Evolutionary conservation across 177 flowering plant species (phyloP).

Genomic region (Vitis hybrid): DNA sequence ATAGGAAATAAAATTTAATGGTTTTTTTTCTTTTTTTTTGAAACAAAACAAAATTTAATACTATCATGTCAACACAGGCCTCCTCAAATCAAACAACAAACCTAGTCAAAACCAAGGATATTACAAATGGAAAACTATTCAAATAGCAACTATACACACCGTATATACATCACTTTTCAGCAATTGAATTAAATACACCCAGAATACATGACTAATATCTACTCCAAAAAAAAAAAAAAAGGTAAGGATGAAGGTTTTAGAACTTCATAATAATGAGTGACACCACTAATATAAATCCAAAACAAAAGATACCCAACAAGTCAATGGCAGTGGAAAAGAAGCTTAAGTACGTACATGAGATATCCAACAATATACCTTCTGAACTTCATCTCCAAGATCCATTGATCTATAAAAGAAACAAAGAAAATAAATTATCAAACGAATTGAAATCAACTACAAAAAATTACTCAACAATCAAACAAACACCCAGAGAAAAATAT

Average conservation of each 20-base stretch:
- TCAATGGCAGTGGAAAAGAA: neutral
- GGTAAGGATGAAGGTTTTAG: neutral
- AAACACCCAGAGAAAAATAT: neutral
- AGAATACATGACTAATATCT: neutral
- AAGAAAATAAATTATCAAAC: neutral
- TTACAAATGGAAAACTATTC: too few species aligned
- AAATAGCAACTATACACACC: too few species aligned
- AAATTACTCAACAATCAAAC: neutral
- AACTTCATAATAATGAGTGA: neutral
- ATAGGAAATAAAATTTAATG: too few species aligned
- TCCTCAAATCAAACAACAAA: too few species aligned
- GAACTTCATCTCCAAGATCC: constrained; percentile 17
- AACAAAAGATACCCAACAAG: neutral
- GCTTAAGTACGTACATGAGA: constrained; percentile 14
- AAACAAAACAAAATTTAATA: too few species aligned
- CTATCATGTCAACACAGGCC: too few species aligned
- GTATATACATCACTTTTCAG: neutral
- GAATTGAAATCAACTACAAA: neutral
- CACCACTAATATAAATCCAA: neutral
- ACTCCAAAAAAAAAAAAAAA: neutral
- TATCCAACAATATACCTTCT: constrained; percentile 7
- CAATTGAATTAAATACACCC: neutral
- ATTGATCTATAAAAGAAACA: constrained; percentile 9
- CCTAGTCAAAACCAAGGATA: neutral
- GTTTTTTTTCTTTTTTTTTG: too few species aligned